phyloP scores from a whole-genome alignment of 768 basidiomycete genomes.

The Boletus sp. region DNA sequence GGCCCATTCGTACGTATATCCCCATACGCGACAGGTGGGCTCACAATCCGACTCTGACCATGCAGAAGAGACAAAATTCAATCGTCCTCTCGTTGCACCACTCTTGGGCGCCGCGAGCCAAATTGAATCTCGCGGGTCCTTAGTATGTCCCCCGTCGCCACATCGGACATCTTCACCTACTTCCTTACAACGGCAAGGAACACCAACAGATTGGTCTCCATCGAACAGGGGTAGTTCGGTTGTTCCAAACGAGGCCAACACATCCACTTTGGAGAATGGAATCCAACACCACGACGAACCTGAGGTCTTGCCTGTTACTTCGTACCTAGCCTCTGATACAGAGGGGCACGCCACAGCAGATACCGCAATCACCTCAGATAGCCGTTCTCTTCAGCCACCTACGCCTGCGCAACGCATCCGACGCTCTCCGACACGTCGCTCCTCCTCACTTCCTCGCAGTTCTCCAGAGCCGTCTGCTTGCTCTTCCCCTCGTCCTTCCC shows the following conservation, averaged over 20 bases:
- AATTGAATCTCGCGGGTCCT: background rate
- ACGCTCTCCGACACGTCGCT: slow-evolving; percentile 1
- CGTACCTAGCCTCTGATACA: slow-evolving; percentile 3
- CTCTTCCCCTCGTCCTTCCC: slow-evolving; percentile 1
- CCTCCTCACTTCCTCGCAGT: slow-evolving; percentile 3
- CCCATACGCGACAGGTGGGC: background rate
- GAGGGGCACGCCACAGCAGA: slow-evolving; percentile 12
- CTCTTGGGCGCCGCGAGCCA: background rate
- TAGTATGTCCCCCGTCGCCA: background rate
- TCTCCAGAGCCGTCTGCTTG: slow-evolving; percentile 4
- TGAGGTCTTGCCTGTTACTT: background rate
- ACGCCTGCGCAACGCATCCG: slow-evolving; percentile 28
- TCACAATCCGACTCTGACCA: background rate
- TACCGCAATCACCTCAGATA: slow-evolving; percentile 3
- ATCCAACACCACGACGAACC: slow-evolving; percentile 1
- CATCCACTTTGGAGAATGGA: background rate
- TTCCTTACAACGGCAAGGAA: slow-evolving; percentile 16
- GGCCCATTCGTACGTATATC: slow-evolving; percentile 8
- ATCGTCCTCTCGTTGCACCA: background rate
- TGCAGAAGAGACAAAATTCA: slow-evolving; percentile 11
- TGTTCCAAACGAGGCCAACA: background rate
- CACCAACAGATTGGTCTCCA: slow-evolving; percentile 32
- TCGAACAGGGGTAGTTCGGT: slow-evolving; percentile 22
- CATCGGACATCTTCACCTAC: slow-evolving; percentile 8
- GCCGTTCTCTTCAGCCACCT: slow-evolving; percentile 23